Conservation (phyloP, 371 early-diverging fungal genomes). For the Chytridium lagenaria region DNA sequence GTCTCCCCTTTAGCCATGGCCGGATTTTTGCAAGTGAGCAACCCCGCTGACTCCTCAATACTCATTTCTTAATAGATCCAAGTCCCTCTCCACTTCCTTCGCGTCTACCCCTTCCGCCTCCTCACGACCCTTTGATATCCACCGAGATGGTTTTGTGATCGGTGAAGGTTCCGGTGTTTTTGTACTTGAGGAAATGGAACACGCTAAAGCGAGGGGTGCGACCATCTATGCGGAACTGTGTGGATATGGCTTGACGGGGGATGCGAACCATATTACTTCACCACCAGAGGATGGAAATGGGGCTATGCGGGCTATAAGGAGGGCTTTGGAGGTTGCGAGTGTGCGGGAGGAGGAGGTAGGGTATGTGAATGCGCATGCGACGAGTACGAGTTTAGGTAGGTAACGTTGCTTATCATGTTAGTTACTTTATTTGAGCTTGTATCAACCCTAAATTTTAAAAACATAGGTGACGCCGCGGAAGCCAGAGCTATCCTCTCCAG, state of each 20-base stretch:
- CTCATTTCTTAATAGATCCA: constrained; percentile 61
- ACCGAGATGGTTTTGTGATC: constrained; percentile 92
- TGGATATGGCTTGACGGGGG: constrained; percentile 93
- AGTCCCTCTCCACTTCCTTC: constrained; percentile 78
- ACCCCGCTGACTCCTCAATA: neutral
- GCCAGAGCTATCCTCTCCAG: constrained; percentile 76
- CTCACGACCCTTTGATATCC: constrained; percentile 89
- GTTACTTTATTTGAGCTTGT: too few relatives aligned
- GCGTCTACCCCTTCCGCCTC: constrained; percentile 79
- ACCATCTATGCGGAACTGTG: constrained; percentile 86
- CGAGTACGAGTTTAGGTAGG: constrained; percentile 82
- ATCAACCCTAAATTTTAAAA: neutral
- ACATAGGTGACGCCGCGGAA: constrained; percentile 54
- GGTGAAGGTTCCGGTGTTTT: constrained; percentile 93
- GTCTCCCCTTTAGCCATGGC: constrained; percentile 86
- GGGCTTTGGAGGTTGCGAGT: constrained; percentile 73
- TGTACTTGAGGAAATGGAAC: constrained; percentile 90
- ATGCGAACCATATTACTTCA: constrained; percentile 93
- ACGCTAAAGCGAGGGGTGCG: constrained; percentile 85
- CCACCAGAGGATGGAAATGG: constrained; percentile 87
- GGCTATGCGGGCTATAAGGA: constrained; percentile 82
- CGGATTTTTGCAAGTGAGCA: constrained; percentile 81
- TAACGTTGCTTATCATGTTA: neutral
- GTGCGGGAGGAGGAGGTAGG: constrained; percentile 69
- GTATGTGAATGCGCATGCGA: constrained; percentile 96